Percentiles rank a stretch among this genome's conserved stretches.
Conservation (phyloP, 441 rosid species). For the Hura crepitans region DNA sequence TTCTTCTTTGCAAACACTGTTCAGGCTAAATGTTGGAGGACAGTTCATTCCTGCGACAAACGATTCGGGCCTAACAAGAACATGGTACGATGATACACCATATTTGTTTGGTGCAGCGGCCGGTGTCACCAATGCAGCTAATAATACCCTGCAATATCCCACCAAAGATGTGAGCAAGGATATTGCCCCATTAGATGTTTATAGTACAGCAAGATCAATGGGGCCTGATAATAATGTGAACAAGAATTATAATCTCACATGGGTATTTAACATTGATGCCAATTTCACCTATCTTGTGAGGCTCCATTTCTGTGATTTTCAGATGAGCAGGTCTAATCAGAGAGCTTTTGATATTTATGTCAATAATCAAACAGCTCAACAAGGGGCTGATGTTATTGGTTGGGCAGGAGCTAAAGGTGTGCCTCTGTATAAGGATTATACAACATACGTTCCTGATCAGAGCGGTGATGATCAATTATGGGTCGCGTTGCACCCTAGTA, state of each 20-base stretch:
- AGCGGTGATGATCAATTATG: constrained; percentile 41
- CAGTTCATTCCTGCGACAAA: constrained; percentile 45
- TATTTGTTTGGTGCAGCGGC: constrained; percentile 46
- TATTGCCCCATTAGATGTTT: constrained; percentile 55
- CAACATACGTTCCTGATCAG: constrained; percentile 30
- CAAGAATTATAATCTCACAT: constrained; percentile 52
- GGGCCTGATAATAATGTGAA: constrained; percentile 37
- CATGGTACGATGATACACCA: constrained; percentile 61
- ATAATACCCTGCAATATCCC: constrained; percentile 24
- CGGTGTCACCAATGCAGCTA: constrained; percentile 37
- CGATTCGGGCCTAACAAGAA: constrained; percentile 50
- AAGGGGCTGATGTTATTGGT: constrained; percentile 52
- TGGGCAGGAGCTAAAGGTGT: constrained; percentile 43
- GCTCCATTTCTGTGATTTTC: constrained; percentile 65
- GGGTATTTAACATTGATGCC: constrained; percentile 53
- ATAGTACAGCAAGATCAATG: constrained; percentile 55
- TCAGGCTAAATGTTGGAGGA: constrained; percentile 60
- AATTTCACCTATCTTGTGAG: constrained; percentile 55
- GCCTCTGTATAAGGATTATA: constrained; percentile 56
- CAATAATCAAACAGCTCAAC: constrained; percentile 56
- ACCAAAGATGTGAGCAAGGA: constrained; percentile 31
- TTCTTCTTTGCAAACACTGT: constrained; percentile 46
- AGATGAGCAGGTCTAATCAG: constrained; percentile 39
- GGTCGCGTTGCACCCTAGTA: constrained; percentile 44
- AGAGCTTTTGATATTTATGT: constrained; percentile 53